Base-by-base conservation (phyloP, 805 yeast genomes). In the Metschnikowia reukaufii region DNA sequence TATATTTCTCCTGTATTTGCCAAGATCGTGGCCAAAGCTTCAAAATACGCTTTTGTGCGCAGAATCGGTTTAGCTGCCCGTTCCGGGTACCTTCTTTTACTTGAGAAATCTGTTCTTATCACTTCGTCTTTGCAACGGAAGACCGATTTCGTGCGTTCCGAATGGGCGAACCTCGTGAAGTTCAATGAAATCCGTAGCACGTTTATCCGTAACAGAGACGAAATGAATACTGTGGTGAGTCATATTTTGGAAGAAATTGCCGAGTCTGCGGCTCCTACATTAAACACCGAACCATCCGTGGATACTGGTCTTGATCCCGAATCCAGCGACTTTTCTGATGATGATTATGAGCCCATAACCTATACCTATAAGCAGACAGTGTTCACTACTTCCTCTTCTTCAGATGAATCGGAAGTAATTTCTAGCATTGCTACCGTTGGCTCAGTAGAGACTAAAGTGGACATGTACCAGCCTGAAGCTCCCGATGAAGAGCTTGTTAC, bases 111-210 rank as follows among this genome's bases (percentile, higher is more conserved):
- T 4, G 42, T 49, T 5, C 31, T 23, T 12, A 20, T 48, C 17
- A 40, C 36, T 30, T 10, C 23, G 10, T 46, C 50, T 2, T 42
- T 51, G 46, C 57, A 45, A 46, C 34, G 38, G n/a, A 55, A 55
- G 29, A 36, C 47, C 1, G 57, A 55, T 19, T 55, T 52, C 32
- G 32, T 55, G 15, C 44, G 42, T 16, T 42, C 40, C 17, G 58
- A 55, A 38, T 42, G 48, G 9, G 32, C 34, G 23, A 40, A 38
- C 25, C 30, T 48, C 7, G 48, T 36, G 25, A 37, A 45, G 17
- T 25, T 39, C 40, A 40, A 52, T 25, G 30, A 32, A 16, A 35
- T 42, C 13, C 35, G 31, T 17, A 37, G 40, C 16, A 36, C 21
- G 13, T 34, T 23, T 18, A 36, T 33, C 21, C 36, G 41, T 12